Percentiles rank a stretch among this genome's conserved stretches.
Evolutionary conservation across 2,329 filamentous ascomycete species (phyloP).

Genomic region (Colletotrichum spinosum): DNA sequence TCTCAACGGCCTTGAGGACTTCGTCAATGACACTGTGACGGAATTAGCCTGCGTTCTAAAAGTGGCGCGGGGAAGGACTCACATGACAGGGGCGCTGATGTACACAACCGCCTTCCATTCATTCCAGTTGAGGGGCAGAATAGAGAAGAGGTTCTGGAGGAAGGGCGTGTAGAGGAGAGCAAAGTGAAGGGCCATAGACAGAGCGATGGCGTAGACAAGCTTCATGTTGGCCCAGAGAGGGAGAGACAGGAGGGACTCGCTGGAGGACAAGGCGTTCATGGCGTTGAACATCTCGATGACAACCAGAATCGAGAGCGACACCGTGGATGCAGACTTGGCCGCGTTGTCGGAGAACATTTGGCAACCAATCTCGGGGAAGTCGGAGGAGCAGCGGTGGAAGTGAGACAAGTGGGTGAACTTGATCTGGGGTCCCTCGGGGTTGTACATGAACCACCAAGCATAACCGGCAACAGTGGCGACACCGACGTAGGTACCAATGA

Average conservation of each 20-base stretch:
- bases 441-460: slow-evolving; percentile 99
- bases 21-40: slow-evolving; percentile 81
- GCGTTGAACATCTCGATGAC: slow-evolving; percentile 99
- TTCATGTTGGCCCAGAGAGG: slow-evolving; percentile 99
- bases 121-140: slow-evolving; percentile 83
- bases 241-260: slow-evolving; percentile 91
- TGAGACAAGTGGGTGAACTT: slow-evolving; percentile 88
- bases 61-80: slow-evolving; percentile 56
- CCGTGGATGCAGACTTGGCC: slow-evolving; percentile 90
- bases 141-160: slow-evolving; percentile 89
- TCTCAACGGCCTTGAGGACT: slow-evolving; percentile 81
- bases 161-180: slow-evolving; percentile 92
- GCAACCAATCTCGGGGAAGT: slow-evolving; percentile 92
- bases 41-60: neutral
- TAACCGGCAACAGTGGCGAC: slow-evolving; percentile 95
- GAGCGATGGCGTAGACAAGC: slow-evolving; percentile 91
- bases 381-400: slow-evolving; percentile 90
- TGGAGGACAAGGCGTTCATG: slow-evolving; percentile 96
- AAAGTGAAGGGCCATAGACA: slow-evolving; percentile 97
- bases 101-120: slow-evolving; percentile 94
- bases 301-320: slow-evolving; percentile 91
- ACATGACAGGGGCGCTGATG: slow-evolving; percentile 94
- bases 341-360: slow-evolving; percentile 89
- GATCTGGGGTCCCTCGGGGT: slow-evolving; percentile 89
- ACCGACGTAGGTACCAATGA: slow-evolving; percentile 95